Evolutionary conservation across 2,329 filamentous ascomycete genomes (phyloP).

Genomic region (Sordariomycetes sp.): DNA sequence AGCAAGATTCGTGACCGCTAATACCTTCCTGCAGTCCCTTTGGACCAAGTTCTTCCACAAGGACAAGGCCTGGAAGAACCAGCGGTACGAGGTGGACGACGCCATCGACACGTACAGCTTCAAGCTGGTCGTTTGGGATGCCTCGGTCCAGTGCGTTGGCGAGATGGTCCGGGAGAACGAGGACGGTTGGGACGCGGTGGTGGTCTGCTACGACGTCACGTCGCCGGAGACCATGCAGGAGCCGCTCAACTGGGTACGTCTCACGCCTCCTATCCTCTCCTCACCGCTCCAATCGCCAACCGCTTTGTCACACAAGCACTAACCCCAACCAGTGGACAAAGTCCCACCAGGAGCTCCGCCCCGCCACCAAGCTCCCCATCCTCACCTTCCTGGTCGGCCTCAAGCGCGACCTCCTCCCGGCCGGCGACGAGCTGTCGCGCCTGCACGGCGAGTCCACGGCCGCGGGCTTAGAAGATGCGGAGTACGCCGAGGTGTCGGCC

Average conservation of each 20-base stretch:
- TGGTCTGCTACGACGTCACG: not conserved
- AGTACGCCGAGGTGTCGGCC: not conserved
- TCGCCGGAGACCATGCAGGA: not conserved
- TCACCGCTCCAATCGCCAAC: not conserved
- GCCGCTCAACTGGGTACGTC: not conserved
- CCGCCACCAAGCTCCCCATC: not conserved
- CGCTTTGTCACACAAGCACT: not conserved
- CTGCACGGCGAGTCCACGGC: not conserved
- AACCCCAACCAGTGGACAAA: not conserved
- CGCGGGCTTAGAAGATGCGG: not conserved
- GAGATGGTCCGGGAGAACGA: not conserved
- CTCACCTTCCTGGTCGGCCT: not conserved
- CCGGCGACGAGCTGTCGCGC: not conserved
- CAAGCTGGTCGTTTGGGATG: constrained; percentile 2
- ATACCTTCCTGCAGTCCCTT: not conserved
- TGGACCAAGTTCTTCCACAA: not conserved
- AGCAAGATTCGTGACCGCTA: not conserved
- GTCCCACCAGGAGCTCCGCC: not conserved
- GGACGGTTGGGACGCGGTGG: not conserved
- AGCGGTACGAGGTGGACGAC: not conserved
- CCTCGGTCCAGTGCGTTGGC: not conserved
- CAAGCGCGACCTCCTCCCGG: not conserved
- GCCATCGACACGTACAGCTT: not conserved
- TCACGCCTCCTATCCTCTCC: not conserved
- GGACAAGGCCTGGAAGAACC: not conserved